Base-by-base conservation (phyloP, 2,329 filamentous ascomycete species). In the Diaporthe amygdali region DNA sequence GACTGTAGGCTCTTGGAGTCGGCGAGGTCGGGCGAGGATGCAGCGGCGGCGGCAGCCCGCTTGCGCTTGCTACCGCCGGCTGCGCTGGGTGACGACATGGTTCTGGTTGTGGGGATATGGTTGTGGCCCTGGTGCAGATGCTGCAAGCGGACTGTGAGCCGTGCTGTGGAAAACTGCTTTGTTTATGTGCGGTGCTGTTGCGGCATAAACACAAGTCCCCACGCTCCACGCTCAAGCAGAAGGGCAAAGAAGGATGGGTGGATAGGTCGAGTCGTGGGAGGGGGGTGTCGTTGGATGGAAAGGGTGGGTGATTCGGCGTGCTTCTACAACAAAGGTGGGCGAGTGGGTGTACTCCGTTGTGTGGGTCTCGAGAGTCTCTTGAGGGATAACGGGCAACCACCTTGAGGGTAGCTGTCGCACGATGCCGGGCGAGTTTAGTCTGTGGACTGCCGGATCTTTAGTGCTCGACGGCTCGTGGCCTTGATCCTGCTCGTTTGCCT, bases 11-110 rank as follows among this genome's bases (percentile, higher is more conserved):
- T 59, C 8, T 56, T 59, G 3, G 66, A 17, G 41, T 68, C 66
- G 47, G 49, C 64, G 30, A 68, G 52, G 74, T 84, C 81, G 66
- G 83, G 81, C 72, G 81, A 85, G 75, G 86, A 82, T n/a, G 59
- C 20, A 73, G 87, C 88, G 71, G 85, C 84, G 66, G 88, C 88
- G 71, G 85, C 84, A 69, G 88, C 89, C 81, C 95, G 91, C 89
- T 97, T 97, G 83, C 95, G 92, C 87, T 97, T 97, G 71, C 66
- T 72, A 77, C 87, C 88, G 75, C 84, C 84, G 71, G 86, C 83
- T 27, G 87, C 84, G 32, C 86, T 88, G 15, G 72, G 86, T 37
- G 90, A 91, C 34, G 91, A 88, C 91, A 93, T 92, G 73, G 73
- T 81, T 75, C 9, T 37, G 68, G 27, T 20, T 55, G 34, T 52